These are phyloP conservation scores for Madurella fahalii DNA, from an alignment of 2,329 filamentous ascomycete genomes.

Conservation along the genomic window DNA sequence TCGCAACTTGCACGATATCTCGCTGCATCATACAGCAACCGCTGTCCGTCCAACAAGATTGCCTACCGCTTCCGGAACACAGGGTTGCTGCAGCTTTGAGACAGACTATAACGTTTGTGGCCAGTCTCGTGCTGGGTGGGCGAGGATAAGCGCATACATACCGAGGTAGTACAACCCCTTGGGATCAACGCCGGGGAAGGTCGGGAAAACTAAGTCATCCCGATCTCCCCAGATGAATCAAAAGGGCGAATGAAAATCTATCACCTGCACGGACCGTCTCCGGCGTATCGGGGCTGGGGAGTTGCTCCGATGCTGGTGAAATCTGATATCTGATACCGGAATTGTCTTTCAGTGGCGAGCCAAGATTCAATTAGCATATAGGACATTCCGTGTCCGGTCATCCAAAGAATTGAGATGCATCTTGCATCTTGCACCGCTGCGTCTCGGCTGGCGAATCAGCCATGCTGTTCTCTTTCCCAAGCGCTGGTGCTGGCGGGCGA, in stretches of 20 bases:
- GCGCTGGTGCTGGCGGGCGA: too few relatives aligned
- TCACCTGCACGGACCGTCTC: background rate
- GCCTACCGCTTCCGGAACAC: background rate
- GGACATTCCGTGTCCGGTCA: background rate
- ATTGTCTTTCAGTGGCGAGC: too few relatives aligned
- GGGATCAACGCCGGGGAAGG: too few relatives aligned
- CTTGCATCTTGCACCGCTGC: background rate
- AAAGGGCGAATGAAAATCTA: background rate
- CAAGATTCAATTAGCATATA: too few relatives aligned
- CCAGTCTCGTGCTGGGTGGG: conserved; percentile 5
- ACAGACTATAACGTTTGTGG: background rate
- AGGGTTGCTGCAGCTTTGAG: background rate
- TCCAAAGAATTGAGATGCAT: background rate
- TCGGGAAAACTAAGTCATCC: background rate
- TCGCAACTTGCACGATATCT: conserved; percentile 1
- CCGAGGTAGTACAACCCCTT: background rate
- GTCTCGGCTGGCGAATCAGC: too few relatives aligned
- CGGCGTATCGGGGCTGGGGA: background rate
- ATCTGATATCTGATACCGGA: background rate
- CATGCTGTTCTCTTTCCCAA: too few relatives aligned
- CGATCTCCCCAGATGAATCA: background rate
- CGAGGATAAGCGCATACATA: conserved; percentile 8
- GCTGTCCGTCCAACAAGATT: background rate
- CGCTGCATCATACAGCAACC: background rate
- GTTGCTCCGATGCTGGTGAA: background rate